phyloP scores from a whole-genome alignment of 495 filamentous ascomycete species.

The Daldinia loculata region DNA sequence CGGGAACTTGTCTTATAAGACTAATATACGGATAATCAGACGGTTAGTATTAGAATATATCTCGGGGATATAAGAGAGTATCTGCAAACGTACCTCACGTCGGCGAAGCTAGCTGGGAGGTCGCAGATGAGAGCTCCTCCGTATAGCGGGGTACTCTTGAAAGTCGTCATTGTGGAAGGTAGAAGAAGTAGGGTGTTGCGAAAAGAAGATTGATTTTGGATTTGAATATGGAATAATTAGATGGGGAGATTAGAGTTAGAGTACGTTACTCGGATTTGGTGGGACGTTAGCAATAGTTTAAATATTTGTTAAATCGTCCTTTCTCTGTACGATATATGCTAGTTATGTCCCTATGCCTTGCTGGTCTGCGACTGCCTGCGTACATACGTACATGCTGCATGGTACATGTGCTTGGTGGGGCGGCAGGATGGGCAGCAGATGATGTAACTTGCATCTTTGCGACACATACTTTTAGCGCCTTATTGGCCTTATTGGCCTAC shows the following conservation, averaged over 20 bases:
- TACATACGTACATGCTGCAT: neutral
- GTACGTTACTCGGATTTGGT: neutral
- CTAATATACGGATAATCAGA: slow-evolving; percentile 51
- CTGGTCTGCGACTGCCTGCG: neutral
- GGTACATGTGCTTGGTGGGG: slow-evolving; percentile 5
- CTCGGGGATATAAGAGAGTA: slow-evolving; percentile 4
- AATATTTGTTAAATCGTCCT: slow-evolving; percentile 3
- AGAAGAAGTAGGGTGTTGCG: too few relatives aligned
- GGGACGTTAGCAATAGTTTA: slow-evolving; percentile 2
- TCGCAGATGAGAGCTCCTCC: slow-evolving; percentile 81
- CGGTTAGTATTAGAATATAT: slow-evolving; percentile 17
- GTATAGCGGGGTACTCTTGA: slow-evolving; percentile 71
- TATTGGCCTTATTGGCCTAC: neutral
- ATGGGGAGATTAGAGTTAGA: neutral
- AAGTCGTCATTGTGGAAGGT: slow-evolving; percentile 48
- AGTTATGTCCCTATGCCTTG: neutral
- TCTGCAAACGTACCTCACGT: slow-evolving; percentile 74
- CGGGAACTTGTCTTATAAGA: slow-evolving; percentile 85
- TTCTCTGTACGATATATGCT: neutral
- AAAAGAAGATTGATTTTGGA: too few relatives aligned
- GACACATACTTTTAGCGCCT: neutral
- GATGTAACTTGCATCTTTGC: slow-evolving; percentile 33
- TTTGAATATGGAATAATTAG: neutral
- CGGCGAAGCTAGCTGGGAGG: slow-evolving; percentile 76
- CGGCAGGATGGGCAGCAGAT: slow-evolving; percentile 30